Conservation (phyloP, 1,139 yeast genomes). For the Zygosaccharomyces pseudobailii region DNA sequence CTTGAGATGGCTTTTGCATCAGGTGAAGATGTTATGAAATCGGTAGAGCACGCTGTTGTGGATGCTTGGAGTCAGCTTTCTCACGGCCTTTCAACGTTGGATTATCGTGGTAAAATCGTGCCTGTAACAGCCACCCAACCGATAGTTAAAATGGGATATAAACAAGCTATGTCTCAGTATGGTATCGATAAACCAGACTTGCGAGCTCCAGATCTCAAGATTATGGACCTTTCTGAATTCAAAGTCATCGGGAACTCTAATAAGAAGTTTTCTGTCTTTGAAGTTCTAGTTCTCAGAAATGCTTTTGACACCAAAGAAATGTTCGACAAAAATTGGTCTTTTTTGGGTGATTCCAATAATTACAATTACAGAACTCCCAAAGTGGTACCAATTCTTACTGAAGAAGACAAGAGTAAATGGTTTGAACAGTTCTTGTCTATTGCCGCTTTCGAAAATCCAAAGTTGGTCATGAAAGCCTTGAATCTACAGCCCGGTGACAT, state of each 20-base stretch:
- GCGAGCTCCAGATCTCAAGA: slow-evolving; percentile 50
- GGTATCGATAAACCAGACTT: slow-evolving; percentile 97
- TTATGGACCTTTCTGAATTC: slow-evolving; percentile 45
- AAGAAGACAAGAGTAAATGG: slow-evolving; percentile 44
- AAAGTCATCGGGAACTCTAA: slow-evolving; percentile 38
- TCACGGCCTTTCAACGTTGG: slow-evolving; percentile 24
- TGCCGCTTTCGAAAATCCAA: slow-evolving; percentile 34
- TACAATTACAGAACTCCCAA: slow-evolving; percentile 61
- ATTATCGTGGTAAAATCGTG: slow-evolving; percentile 21
- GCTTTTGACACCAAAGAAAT: slow-evolving; percentile 39
- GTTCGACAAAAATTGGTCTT: slow-evolving; percentile 38
- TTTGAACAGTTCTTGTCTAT: slow-evolving; percentile 35
- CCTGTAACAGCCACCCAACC: slow-evolving; percentile 25
- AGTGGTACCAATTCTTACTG: slow-evolving; percentile 44
- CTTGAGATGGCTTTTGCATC: slow-evolving; percentile 85
- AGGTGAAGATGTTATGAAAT: slow-evolving; percentile 59
- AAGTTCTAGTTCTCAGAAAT: slow-evolving; percentile 58
- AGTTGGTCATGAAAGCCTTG: slow-evolving; percentile 36
- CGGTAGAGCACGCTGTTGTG: slow-evolving; percentile 55
- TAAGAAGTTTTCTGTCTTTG: slow-evolving; percentile 52
- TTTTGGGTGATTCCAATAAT: slow-evolving; percentile 40
- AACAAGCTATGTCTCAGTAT: slow-evolving; percentile 62
- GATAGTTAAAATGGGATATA: slow-evolving; percentile 53
- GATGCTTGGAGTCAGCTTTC: slow-evolving; percentile 48
- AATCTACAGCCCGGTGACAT: slow-evolving; percentile 64